Base-by-base conservation (phyloP, 1,139 yeast genomes). In the Saccharomyces pastorianus region DNA sequence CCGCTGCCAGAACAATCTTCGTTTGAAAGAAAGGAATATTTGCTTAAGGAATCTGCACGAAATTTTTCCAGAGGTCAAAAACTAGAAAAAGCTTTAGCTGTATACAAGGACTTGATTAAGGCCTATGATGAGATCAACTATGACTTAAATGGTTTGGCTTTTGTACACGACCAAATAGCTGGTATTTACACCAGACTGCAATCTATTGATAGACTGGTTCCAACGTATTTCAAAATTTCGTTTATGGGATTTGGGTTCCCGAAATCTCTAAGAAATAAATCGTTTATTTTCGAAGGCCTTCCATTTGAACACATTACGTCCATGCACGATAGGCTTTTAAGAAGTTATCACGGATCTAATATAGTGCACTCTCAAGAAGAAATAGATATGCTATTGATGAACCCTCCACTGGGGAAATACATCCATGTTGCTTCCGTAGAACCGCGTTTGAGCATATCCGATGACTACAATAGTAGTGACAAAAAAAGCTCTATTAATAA, bases 201-300 rank as follows among this genome's bases (percentile, higher is more conserved):
- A 65, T 76, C 81, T 25, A 78, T 85, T 11, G 96, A 87, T 65
- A 80, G 91, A 64, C 74, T 83, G 49, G 81, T 85, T 38, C 89
- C 96, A 29, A 83, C 91, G 11, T 89, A 81, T 70, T 89, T 88
- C 75, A 79, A 86, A 64, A 90, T 89, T 55, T 79, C 88, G 23
- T 88, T 85, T 63, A 80, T 88, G 68, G 97, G 97, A 17, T 81
- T 79, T 53, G 96, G 96, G 2, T 89, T 89, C 77, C 96, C 96
- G 11, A 75, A 76, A 42, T 80, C 90, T 49, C 78, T 87, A 54
- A 76, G 96, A 65, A 87, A 88, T 51, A 82, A 85, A 64, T 83
- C 82, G 58, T 90, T 85, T 67, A 85, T 89, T 54, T 88, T 85
- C 67, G 96, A 89, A 71, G 96, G 96, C 13, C 76, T 83, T 52